Percentiles rank a stretch among this genome's conserved stretches.
Conservation (phyloP, 768 basidiomycete genomes). For the Boletus vermiculosoides region DNA sequence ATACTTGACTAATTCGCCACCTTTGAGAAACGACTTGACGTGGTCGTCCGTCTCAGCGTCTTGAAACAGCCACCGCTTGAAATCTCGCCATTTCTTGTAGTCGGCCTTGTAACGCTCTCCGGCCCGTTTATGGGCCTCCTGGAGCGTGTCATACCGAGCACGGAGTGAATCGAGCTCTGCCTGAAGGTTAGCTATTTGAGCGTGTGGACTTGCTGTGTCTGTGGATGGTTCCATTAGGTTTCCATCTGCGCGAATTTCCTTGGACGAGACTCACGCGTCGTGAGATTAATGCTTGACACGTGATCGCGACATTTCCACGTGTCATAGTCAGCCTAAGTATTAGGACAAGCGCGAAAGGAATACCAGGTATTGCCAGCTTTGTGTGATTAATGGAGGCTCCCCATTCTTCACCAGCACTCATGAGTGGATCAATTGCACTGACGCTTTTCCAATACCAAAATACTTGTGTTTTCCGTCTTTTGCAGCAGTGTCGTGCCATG, state of each 20-base stretch:
- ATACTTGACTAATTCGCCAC: conserved; percentile 29
- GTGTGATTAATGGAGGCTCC: too few species aligned
- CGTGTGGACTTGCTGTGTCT: conserved; percentile 4
- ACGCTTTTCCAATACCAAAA: too few species aligned
- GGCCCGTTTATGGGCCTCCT: conserved; percentile 43
- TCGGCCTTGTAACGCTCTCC: conserved; percentile 49
- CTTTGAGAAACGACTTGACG: conserved; percentile 26
- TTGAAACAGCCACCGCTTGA: conserved; percentile 44
- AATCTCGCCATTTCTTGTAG: conserved; percentile 50
- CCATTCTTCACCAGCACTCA: too few species aligned
- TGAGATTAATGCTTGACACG: conserved; percentile 12
- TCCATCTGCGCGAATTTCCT: not conserved
- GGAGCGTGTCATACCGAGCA: conserved; percentile 45
- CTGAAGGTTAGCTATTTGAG: conserved; percentile 24
- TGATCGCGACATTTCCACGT: conserved; percentile 15
- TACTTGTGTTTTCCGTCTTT: too few species aligned
- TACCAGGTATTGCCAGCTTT: too few species aligned
- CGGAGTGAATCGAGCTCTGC: conserved; percentile 38
- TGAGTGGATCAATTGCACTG: too few species aligned
- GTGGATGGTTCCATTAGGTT: conserved; percentile 4
- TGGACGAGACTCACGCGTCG: not conserved
- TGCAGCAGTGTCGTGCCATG: too few species aligned
- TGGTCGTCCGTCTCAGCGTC: conserved; percentile 34
- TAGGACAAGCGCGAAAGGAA: too few species aligned
- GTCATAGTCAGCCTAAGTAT: too few species aligned